Evolutionary conservation across 1,284 basidiomycete genomes (phyloP).

Genomic region (Sporisorium reilianum): DNA sequence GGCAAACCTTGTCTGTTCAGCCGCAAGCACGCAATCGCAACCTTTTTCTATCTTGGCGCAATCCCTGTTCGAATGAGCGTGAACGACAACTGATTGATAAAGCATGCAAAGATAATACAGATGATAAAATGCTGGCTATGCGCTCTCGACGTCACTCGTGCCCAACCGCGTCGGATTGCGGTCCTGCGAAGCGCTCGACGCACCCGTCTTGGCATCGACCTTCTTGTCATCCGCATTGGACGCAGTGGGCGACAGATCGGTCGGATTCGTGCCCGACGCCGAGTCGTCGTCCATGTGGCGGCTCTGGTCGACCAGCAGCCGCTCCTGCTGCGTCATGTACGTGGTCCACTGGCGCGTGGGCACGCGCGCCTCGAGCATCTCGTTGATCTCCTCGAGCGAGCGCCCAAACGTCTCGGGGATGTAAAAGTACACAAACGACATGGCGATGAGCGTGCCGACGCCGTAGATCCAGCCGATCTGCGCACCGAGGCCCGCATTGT

Average conservation of each 20-base stretch:
- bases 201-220: conserved; percentile 22
- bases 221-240: conserved; percentile 39
- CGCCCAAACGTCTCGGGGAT: conserved; percentile 68
- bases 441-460: conserved; percentile 67
- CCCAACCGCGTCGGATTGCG: conserved; percentile 33
- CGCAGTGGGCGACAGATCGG: conserved; percentile 22
- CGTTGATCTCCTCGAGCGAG: conserved; percentile 63
- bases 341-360: conserved; percentile 57
- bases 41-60: not conserved
- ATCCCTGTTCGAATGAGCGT: not conserved
- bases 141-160: conserved; percentile 33
- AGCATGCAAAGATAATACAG: conserved; percentile 22
- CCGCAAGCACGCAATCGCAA: not conserved
- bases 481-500: conserved; percentile 70
- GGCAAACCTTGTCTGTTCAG: not conserved
- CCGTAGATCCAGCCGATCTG: conserved; percentile 70
- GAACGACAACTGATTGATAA: not conserved
- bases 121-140: not conserved
- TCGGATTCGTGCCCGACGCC: conserved; percentile 23
- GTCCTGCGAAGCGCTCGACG: conserved; percentile 2
- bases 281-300: conserved; percentile 28
- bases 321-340: conserved; percentile 47
- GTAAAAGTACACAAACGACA: conserved; percentile 71
- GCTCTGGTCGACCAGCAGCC: conserved; percentile 43
- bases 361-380: conserved; percentile 59